Evolutionary conservation across 2,329 filamentous ascomycete species (phyloP), one percentile per base, ranked within the genome.

Genomic region (Cordyceps farinosa): DNA sequence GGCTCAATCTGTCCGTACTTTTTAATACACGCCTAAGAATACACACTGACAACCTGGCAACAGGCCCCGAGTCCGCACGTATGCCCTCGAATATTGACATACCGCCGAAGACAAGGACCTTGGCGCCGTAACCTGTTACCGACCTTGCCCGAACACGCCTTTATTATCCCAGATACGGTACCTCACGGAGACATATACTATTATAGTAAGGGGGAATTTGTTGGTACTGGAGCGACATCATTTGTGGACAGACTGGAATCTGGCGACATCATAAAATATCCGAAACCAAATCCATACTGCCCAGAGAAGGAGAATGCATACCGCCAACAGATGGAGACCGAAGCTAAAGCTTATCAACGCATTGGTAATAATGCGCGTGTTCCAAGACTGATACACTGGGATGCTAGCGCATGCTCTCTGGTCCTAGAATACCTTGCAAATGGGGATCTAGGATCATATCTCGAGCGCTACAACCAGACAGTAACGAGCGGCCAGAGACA

Each of bases 371-470:
- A 67, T 44, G 65, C 67, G 53, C 67, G 67, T 44, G 58, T 72
- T 32, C 64, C 67, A 13, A 62, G 64, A 50, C 63, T 70, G 17
- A 62, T 70, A 36, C 52, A 63, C 51, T 72, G 68, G 67, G 64
- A 71, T 62, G 61, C 68, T 5, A 59, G 66, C 22, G 44, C 61
- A 1, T 70, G 66, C 63, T 66, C 65, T 42, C 63, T 73, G 54
- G 70, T 68, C 29, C 64, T 73, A 57, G 69, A 71, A 63, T 69
- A 70, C 52, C 65, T 71, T 59, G 52, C 52, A 34, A 72, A 71
- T 53, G 71, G 71, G 27, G 65, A 64, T 42, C 63, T 73, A n/a
- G 63, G 65, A 52, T 64, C 66, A 47, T 73, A 68, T 62, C 61
- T 73, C 47, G 17, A 17, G 1, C 3, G n/a, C 5, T 11, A 44